Evolutionary conservation across 1,284 basidiomycete genomes (phyloP), one percentile per base, ranked within the genome.

Genomic region (Apiotrichum sp.): DNA sequence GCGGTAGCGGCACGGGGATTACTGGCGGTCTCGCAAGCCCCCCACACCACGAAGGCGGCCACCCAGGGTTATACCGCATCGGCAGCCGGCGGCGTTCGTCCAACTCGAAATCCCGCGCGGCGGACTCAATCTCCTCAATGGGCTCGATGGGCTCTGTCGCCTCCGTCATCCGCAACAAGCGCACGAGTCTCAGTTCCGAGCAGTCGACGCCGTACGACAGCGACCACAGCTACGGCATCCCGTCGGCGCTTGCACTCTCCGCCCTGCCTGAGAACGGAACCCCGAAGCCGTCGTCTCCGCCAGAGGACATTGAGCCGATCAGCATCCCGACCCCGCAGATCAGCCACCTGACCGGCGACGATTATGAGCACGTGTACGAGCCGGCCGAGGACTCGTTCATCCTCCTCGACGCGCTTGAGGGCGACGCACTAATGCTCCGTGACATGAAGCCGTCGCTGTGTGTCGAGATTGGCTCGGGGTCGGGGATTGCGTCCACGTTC

Each of bases 371-470:
- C 56, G 82, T 96, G 5, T 97, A 96, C 65, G 90, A 97, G 70
- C 92, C 93, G 50, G 89, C 70, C 88, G 96, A 98, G 80, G 96
- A 99, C 75, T 95, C 91, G 0, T 99, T 98, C 75, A 80, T 95
- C 42, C 82, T 99, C 5, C 81, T 99, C 13, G 96, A 99, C 71
- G 91, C 89, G 1, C 78, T 99, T 13, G 96, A 98, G 77, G 76
- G 82, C 47, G 91, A 96, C 62, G 82, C 81, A 2, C 77, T 82
- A 1, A 75, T 76, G 11, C 78, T 96, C 39, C 48, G 65, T 7
- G 80, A 62, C 1, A 63, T 80, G 33, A 72, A 77, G 2, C 86
- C 90, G 2, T 62, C 70, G 1, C 75, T 96, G 56, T 92, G 89
- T 67, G 80, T 98, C 1, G 95, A 98, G 75, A 86, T 98, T 58